Percentiles rank a stretch among this genome's conserved stretches.
These are phyloP conservation scores for Phytophthora sojae DNA, from an alignment of 352 stramenopile species.

Conservation along the genomic window DNA sequence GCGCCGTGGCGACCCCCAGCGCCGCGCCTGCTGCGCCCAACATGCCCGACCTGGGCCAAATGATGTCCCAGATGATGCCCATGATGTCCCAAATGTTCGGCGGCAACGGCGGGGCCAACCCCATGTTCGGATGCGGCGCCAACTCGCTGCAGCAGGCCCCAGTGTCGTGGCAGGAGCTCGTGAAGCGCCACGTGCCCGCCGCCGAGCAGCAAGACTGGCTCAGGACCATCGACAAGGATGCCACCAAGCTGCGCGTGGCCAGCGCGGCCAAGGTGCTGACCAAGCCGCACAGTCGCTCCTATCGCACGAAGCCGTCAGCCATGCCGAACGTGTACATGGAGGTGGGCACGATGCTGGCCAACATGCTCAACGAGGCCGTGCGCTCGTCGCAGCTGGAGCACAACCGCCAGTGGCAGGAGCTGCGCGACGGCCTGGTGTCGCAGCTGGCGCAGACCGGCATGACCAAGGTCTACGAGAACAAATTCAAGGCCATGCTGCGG, in stretches of 20 bases:
- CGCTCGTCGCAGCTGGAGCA: conserved; percentile 66
- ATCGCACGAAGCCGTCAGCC: conserved; percentile 48
- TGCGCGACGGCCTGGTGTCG: conserved; percentile 60
- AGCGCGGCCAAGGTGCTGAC: conserved; percentile 37
- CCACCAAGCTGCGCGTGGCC: conserved; percentile 45
- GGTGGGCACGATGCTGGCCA: conserved; percentile 65
- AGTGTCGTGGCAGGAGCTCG: conserved; percentile 74
- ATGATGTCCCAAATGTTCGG: conserved; percentile 89
- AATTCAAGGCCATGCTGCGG: conserved; percentile 69
- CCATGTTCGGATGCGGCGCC: conserved; percentile 31
- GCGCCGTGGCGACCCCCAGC: conserved; percentile 13
- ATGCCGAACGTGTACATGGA: conserved; percentile 77
- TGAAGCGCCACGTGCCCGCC: conserved; percentile 63
- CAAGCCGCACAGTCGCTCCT: conserved; percentile 69
- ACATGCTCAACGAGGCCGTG: conserved; percentile 70
- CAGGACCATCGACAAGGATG: conserved; percentile 67
- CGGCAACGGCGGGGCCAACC: conserved; percentile 33
- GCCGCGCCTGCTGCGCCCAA: conserved; percentile 1
- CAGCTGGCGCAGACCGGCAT: conserved; percentile 61
- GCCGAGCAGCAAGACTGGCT: conserved; percentile 74
- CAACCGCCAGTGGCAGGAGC: conserved; percentile 59
- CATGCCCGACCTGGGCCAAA: conserved; percentile 78
- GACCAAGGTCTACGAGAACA: conserved; percentile 55
- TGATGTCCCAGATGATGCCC: conserved; percentile 91
- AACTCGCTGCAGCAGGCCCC: conserved; percentile 41